Evolutionary conservation across 2,329 filamentous ascomycete species (phyloP).

Genomic region (Annulohypoxylon truncatum): DNA sequence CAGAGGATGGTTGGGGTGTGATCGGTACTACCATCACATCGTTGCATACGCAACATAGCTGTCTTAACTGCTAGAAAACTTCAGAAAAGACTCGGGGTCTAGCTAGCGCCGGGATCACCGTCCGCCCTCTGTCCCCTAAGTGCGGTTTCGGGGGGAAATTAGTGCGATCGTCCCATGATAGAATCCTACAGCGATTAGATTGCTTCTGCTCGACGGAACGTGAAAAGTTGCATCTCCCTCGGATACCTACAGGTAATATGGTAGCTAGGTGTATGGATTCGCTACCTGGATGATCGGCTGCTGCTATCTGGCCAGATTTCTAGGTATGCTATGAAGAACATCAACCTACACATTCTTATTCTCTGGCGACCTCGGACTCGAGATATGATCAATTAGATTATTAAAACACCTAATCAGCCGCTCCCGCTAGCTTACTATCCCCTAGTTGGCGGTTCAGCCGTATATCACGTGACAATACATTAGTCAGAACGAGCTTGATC

Average conservation of each 20-base stretch:
- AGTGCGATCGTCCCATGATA: conserved; percentile 1
- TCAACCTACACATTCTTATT: neutral
- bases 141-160: conserved; percentile 5
- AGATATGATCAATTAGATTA: neutral
- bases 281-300: neutral
- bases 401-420: conserved; percentile 1
- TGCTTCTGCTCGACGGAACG: neutral
- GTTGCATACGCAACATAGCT: conserved; percentile 25
- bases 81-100: conserved; percentile 4
- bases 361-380: neutral
- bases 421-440: neutral
- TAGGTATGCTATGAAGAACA: neutral
- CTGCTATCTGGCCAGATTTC: neutral
- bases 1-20: conserved; percentile 36
- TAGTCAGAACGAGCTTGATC: neutral
- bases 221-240: neutral
- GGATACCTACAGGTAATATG: neutral
- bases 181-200: neutral
- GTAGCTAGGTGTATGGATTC: neutral
- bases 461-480: conserved; percentile 10
- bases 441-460: conserved; percentile 9
- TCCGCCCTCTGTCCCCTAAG: conserved; percentile 6
- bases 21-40: conserved; percentile 39
- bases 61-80: conserved; percentile 7
- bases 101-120: conserved; percentile 12